Evolutionary conservation across 1,284 basidiomycete species (phyloP).

Genomic region (Cutaneotrichosporon sp.): DNA sequence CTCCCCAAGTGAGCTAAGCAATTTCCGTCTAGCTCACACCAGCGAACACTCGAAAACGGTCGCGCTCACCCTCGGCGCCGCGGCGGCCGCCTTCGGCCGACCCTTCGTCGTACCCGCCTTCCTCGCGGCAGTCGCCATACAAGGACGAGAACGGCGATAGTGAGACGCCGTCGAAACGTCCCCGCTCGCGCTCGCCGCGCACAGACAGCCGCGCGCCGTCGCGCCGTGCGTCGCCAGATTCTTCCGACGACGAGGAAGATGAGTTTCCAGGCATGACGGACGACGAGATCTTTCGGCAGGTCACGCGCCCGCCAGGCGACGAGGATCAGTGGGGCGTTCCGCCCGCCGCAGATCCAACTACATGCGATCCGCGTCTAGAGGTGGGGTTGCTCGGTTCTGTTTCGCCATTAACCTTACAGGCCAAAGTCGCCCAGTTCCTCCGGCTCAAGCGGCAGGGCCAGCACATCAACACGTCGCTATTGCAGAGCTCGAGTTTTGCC

Average conservation of each 20-base stretch:
- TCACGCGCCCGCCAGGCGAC: constrained; percentile 51
- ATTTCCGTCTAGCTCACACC: background rate
- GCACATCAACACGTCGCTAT: constrained; percentile 90
- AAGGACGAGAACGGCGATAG: background rate
- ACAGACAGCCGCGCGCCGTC: background rate
- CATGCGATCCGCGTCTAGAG: constrained; percentile 59
- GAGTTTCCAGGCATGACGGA: constrained; percentile 9
- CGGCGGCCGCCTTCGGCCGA: background rate
- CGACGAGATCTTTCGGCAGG: constrained; percentile 7
- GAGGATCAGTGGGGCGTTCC: constrained; percentile 74
- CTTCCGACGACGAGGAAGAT: background rate
- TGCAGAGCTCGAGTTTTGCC: constrained; percentile 81
- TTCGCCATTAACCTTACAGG: constrained; percentile 48
- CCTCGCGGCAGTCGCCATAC: background rate
- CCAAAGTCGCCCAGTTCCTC: constrained; percentile 71
- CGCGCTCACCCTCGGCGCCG: background rate
- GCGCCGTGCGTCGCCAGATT: background rate
- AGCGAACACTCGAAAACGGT: background rate
- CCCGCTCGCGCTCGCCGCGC: background rate
- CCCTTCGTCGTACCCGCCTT: background rate
- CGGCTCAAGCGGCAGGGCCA: constrained; percentile 64
- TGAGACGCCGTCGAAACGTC: background rate
- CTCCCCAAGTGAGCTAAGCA: constrained; percentile 1
- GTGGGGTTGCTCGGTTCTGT: constrained; percentile 57
- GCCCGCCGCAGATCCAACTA: constrained; percentile 52